Base-by-base conservation (phyloP, 2,329 filamentous ascomycete species). In the Cadophora malorum region DNA sequence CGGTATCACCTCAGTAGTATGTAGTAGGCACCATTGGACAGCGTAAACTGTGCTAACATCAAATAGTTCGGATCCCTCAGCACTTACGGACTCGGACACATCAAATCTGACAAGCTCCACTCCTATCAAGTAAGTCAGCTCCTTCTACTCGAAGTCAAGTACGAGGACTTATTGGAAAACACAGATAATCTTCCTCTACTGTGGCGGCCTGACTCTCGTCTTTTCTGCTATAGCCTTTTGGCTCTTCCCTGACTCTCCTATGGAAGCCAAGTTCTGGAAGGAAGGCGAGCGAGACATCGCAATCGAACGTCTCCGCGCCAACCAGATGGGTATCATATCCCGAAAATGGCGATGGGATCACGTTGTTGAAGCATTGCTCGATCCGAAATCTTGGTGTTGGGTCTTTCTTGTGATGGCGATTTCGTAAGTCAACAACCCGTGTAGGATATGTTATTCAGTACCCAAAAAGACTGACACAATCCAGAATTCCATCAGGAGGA, bases 41-140 rank as follows among this genome's bases (percentile, higher is more conserved):
- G 5, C 14, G 35, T 28, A 28, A 6, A 47, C 5, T 14, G 19
- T 14, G 3, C 60, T 63, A 16, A 31, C 23, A 21, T 5, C 12
- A 33, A n/a, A 4, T 4, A 58, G 55, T 33, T 61, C 23, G 58
- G 58, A 25, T 33, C 25, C 25, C 58, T 58, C 12, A 65, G 53
- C 21, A 86, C 83, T 0, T 89, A 88, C 68, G 86, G 86, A 0
- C 79, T 89, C 0, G 87, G 86, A 10, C 85, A 85, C 66, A 86
- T 88, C 70, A 68, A 83, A 0, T 84, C 83, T 4, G 65, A 77
- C 25, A 72, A 68, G 0, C 75, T 84, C 9, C 77, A 79, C 64
- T 71, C 71, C 12, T 78, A 75, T 62, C 74, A 77, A 79, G 55
- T 58, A 31, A 58, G 55, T 16, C 28, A 12, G 28, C 16, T 38